Conservation (phyloP, 2,329 filamentous ascomycete species). For the Cladophialophora immunda region DNA sequence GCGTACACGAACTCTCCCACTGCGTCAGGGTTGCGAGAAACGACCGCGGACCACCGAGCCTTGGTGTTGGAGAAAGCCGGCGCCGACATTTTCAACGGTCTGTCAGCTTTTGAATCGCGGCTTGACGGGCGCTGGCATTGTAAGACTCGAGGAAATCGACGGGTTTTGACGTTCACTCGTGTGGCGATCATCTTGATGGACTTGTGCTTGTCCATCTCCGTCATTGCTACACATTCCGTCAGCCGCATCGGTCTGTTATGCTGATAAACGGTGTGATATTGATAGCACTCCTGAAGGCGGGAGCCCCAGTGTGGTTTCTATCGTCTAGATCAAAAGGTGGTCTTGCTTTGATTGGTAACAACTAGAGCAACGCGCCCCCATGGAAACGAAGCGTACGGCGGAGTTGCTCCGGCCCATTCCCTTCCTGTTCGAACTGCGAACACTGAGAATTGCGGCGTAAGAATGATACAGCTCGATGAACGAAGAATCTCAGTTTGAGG, state of each 20-base stretch:
- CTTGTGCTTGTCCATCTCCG: not conserved
- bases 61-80: slow-evolving; percentile 6
- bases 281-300: not conserved
- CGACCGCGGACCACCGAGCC: slow-evolving; percentile 54
- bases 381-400: not conserved
- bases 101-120: not conserved
- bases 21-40: slow-evolving; percentile 53
- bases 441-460: not conserved
- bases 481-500: not conserved
- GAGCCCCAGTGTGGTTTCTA: not conserved
- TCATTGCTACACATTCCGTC: not conserved
- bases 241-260: not conserved
- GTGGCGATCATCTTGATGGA: not conserved
- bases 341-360: not conserved
- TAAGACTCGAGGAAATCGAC: not conserved
- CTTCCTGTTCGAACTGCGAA: not conserved
- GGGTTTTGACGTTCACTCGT: not conserved
- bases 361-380: not conserved
- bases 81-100: not conserved
- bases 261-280: not conserved
- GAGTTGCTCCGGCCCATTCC: not conserved
- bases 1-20: slow-evolving; percentile 62
- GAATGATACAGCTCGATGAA: not conserved
- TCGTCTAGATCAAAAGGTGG: not conserved
- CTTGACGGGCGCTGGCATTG: not conserved